Base-by-base conservation (phyloP, 257 asterid species). In the Nicotiana tomentosiformis region DNA sequence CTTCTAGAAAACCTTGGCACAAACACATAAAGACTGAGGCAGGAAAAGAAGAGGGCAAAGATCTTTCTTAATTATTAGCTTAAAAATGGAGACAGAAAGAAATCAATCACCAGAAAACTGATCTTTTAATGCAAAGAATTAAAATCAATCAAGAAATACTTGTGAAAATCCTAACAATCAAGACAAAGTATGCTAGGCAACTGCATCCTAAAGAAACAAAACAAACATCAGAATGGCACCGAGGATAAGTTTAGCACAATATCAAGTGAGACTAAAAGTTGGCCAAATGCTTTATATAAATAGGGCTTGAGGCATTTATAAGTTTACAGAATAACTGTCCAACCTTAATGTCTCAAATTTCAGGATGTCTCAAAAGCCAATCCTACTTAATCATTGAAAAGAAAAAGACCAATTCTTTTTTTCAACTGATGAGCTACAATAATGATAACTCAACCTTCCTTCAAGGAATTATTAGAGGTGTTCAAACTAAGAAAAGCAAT, bases 311-410 rank as follows among this genome's bases (percentile, higher is more conserved):
- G 0, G 46, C 80, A 16, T 29, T 53, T 76, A 29, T 51, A 76
- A 76, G 80, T 51, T 76, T 8, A 76, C 80, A 76, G 26, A 29
- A 76, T 51, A 8, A 51, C 80, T 37, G 5, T 62, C 30, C 49
- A 29, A 76, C 10, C 53, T 51, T 62, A 76, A 2, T 2, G 29
- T 76, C 80, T 76, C 65, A 51, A 76, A 76, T 51, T 15, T 51
- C 80, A 51, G 46, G 80, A 51, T 76, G 64, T 51, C 80, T 72
- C 61, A 49, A 72, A 46, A 46, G 61, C 79, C 78, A 39, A 69
- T 37, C 78, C 79, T 72, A 46, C 39, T 4, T 51, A 76, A 51
- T 15, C 26, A 51, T 76, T 51, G 16, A 76, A 76, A 51, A 51
- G 43, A 29, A 12, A 51, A 76, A 37, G 30, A 76, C 30, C 29